Conservation (phyloP, 1,284 basidiomycete species). For the Sphagnurus paluster region DNA sequence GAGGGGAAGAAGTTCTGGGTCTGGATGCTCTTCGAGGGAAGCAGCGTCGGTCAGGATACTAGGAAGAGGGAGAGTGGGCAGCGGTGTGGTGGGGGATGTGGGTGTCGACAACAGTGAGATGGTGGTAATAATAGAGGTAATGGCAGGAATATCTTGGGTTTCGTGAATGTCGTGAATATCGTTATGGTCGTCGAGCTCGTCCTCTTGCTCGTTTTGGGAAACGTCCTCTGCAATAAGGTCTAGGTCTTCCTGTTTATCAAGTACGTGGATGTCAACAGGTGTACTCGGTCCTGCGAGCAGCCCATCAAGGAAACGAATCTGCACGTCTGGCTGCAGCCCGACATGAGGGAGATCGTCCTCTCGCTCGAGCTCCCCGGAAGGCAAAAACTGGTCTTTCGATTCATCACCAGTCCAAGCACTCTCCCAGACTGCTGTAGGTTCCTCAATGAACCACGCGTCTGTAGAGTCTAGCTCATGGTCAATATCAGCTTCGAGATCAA, state of each 20-base stretch:
- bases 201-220: neutral
- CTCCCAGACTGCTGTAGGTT: slow-evolving; percentile 17
- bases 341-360: too few relatives aligned
- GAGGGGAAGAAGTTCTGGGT: slow-evolving; percentile 31
- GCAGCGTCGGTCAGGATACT: neutral
- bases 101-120: slow-evolving; percentile 13
- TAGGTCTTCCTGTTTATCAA: neutral
- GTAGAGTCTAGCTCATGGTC: slow-evolving; percentile 7
- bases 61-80: slow-evolving; percentile 6
- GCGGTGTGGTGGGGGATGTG: slow-evolving; percentile 13
- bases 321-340: too few relatives aligned
- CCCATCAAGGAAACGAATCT: slow-evolving; percentile 9
- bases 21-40: slow-evolving; percentile 20
- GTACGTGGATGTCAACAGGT: slow-evolving; percentile 7
- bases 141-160: neutral
- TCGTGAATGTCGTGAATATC: slow-evolving; percentile 14
- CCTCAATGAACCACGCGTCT: slow-evolving; percentile 20
- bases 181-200: slow-evolving; percentile 11
- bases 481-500: neutral
- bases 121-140: slow-evolving; percentile 2
- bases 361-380: neutral
- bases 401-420: slow-evolving; percentile 7
- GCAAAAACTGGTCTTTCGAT: slow-evolving; percentile 3
- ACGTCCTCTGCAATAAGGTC: neutral
- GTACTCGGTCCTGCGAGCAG: slow-evolving; percentile 5